These are phyloP conservation scores for Bacidia rubella DNA, from an alignment of 495 filamentous ascomycete genomes.

Conservation along the genomic window DNA sequence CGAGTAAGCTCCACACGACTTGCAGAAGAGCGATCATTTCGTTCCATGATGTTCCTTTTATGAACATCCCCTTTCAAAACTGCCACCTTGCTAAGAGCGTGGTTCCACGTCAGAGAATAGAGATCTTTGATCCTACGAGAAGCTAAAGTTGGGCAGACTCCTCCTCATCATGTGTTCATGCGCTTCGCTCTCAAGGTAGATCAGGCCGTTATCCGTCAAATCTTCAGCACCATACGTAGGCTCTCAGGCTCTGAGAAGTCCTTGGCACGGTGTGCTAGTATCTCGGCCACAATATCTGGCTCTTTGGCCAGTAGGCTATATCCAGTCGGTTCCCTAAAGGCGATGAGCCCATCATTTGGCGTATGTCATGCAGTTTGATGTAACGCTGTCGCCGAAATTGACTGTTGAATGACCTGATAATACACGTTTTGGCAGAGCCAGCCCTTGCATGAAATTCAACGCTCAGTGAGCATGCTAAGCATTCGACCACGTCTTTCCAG, in stretches of 20 bases:
- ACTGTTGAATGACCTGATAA: too few species aligned
- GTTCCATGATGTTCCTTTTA: slow-evolving; percentile 18
- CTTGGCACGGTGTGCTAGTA: background rate
- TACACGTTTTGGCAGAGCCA: too few species aligned
- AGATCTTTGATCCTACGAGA: slow-evolving; percentile 73
- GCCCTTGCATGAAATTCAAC: too few species aligned
- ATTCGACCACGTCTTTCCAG: too few species aligned
- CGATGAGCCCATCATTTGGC: too few species aligned
- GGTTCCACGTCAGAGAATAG: slow-evolving; percentile 55
- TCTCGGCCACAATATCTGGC: background rate
- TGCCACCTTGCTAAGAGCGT: slow-evolving; percentile 25
- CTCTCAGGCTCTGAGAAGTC: background rate
- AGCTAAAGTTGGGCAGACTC: slow-evolving; percentile 56
- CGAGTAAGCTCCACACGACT: slow-evolving; percentile 37
- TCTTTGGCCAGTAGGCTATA: background rate
- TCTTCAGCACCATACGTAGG: background rate
- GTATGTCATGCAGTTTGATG: too few species aligned
- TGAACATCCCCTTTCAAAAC: slow-evolving; percentile 31
- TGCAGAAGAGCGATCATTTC: slow-evolving; percentile 11
- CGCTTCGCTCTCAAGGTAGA: slow-evolving; percentile 24
- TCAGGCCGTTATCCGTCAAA: slow-evolving; percentile 17
- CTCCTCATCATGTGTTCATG: slow-evolving; percentile 15
- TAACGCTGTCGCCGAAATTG: too few species aligned
- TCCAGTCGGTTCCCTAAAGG: too few species aligned
- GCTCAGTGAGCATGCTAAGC: too few species aligned